Percentiles rank a stretch among this genome's conserved stretches.
Evolutionary conservation across 2,329 filamentous ascomycete genomes (phyloP).

Genomic region (Beauveria bassiana): DNA sequence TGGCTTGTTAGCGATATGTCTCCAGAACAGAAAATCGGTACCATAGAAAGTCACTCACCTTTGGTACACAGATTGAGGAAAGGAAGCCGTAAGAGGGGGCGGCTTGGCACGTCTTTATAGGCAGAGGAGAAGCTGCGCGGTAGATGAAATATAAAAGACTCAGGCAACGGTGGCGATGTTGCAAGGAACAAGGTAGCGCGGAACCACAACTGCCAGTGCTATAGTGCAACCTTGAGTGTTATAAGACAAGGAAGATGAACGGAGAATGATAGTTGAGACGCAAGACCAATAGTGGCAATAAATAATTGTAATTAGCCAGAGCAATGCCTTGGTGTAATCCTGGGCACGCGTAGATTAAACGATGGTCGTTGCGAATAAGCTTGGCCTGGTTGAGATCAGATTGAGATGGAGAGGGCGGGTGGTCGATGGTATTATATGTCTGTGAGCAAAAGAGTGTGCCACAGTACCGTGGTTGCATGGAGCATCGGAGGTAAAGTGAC

Average conservation of each 20-base stretch:
- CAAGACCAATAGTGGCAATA: not conserved
- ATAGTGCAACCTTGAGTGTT: not conserved
- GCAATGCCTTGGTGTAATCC: not conserved
- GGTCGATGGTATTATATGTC: slow-evolving; percentile 9
- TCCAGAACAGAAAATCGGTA: too few species aligned
- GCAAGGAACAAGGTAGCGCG: not conserved
- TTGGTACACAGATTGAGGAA: not conserved
- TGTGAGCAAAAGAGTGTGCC: slow-evolving; percentile 3
- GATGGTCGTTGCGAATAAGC: not conserved
- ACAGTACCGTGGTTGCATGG: not conserved
- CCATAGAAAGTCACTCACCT: not conserved
- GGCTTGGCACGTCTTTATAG: not conserved
- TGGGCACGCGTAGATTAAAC: not conserved
- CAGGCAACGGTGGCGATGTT: not conserved
- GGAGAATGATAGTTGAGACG: not conserved
- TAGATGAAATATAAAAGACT: not conserved
- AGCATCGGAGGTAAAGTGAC: not conserved
- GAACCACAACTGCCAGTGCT: not conserved
- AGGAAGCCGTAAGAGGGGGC: not conserved
- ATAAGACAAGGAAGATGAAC: not conserved
- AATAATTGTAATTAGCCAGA: not conserved
- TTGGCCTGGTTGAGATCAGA: slow-evolving; percentile 3
- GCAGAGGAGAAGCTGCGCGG: not conserved
- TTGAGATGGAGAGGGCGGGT: slow-evolving; percentile 4
- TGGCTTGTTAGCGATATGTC: not conserved